Base-by-base conservation (phyloP, 2,329 filamentous ascomycete genomes). In the Mycocentrospora acerina region DNA sequence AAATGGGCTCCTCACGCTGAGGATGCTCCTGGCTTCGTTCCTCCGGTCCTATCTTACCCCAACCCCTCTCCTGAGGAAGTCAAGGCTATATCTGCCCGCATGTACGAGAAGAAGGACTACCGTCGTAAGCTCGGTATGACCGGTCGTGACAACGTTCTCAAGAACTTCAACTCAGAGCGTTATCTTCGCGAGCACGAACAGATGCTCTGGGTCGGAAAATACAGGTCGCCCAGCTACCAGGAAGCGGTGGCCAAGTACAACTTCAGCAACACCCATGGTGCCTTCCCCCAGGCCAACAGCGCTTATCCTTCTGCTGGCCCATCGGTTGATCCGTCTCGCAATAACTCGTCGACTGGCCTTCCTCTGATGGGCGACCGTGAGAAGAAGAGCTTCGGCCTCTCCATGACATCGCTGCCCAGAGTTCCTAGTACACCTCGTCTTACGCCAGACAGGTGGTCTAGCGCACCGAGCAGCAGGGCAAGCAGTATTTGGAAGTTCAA, bases 111-210 rank as follows among this genome's bases (percentile, higher is more conserved):
- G 64, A 70, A 64, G 8, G 70, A 74, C 0, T 73, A 78, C 45
- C 74, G 78, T 26, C 71, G 75, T 48, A 74, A 74, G 44, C 68
- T 82, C 4, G 79, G 79, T 31, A 78, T 82, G 71, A 73, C 74
- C 60, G 76, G 74, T 3, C 72, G 79, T 22, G 68, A 70, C 29
- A 80, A 80, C 32, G 79, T 82, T 7, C 74, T 79, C 35, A 77
- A 78, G 48, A 76, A 72, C 15, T 81, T 81, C 62, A 73, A 52
- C 62, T 78, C 78, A 3, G 76, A 80, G 29, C 71, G 79, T 1
- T 82, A 82, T 54, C 71, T 82, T 17, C 74, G 80, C 26, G 79
- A 81, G 55, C 79, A 82, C 57, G 79, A 82, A 55, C 79, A 83
- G 28, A 68, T 68, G 64, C 57, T 67, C 13, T 68, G 64, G 64